These are phyloP conservation scores for Blastocystis sp. DNA, from an alignment of 352 stramenopile genomes.

Conservation along the genomic window DNA sequence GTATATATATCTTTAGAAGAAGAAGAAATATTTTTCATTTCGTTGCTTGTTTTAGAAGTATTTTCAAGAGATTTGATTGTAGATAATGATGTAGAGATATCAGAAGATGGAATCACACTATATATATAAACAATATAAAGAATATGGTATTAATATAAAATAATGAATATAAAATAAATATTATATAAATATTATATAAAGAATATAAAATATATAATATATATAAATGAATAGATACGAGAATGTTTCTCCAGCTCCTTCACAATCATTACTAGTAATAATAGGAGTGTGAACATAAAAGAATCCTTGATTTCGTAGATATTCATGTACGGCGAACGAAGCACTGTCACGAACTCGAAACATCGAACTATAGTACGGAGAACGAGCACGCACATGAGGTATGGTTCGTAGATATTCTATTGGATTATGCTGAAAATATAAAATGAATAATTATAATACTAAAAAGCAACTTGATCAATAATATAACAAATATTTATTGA, in stretches of 20 bases:
- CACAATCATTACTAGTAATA: constrained; percentile 83
- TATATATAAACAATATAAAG: constrained; percentile 1
- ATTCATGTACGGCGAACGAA: constrained; percentile 71
- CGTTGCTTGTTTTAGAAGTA: constrained; percentile 1
- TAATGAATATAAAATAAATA: not conserved
- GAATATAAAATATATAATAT: not conserved
- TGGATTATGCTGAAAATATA: constrained; percentile 53
- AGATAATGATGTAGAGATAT: constrained; percentile 47
- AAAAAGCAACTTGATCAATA: constrained; percentile 29
- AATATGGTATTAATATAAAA: not conserved
- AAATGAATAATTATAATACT: constrained; percentile 3
- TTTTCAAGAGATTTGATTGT: constrained; percentile 25
- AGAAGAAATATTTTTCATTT: constrained; percentile 36
- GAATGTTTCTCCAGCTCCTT: constrained; percentile 90
- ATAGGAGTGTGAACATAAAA: constrained; percentile 78
- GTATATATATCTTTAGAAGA: constrained; percentile 61
- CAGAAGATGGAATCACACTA: constrained; percentile 48
- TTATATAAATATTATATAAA: not conserved
- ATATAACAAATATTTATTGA: constrained; percentile 62
- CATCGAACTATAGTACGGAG: constrained; percentile 55
- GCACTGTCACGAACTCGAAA: constrained; percentile 73
- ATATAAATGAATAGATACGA: constrained; percentile 45
- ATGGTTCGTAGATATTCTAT: constrained; percentile 71
- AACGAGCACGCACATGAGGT: constrained; percentile 69
- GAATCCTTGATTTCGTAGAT: constrained; percentile 72